Evolutionary conservation across 306 rosid genomes (phyloP).

Genomic region (Inga laurina): DNA sequence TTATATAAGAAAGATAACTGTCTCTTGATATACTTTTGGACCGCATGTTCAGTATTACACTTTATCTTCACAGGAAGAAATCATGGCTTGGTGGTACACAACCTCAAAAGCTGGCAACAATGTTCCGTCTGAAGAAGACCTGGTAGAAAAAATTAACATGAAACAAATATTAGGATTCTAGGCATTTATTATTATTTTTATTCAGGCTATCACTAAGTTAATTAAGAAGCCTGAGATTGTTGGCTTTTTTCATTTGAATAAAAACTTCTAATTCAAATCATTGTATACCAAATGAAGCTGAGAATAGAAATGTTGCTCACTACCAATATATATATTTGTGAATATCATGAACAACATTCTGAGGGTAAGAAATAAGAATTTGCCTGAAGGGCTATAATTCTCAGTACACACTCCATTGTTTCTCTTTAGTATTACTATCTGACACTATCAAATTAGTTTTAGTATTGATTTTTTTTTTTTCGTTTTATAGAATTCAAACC

Average conservation of each 20-base stretch:
- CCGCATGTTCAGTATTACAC: not conserved
- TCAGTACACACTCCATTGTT: not conserved
- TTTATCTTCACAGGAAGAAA: constrained; percentile 72
- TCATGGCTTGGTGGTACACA: constrained; percentile 83
- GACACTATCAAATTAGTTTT: not conserved
- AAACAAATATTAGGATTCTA: constrained; percentile 68
- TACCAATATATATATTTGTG: not conserved
- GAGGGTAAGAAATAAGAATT: not conserved
- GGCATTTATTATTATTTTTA: constrained; percentile 6
- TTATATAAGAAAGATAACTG: not conserved
- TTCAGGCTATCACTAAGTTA: not conserved
- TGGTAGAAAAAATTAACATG: constrained; percentile 50
- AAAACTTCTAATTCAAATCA: not conserved
- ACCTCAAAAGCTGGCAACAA: constrained; percentile 47
- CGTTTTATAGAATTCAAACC: too few species aligned
- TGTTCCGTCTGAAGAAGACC: constrained; percentile 62
- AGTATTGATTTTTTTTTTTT: too few species aligned
- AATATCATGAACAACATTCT: not conserved
- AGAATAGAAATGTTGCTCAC: not conserved
- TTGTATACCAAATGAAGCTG: constrained; percentile 16
- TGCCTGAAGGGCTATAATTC: not conserved
- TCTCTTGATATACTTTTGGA: not conserved
- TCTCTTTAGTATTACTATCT: not conserved
- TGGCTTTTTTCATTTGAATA: not conserved
- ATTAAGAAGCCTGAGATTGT: not conserved